These are phyloP conservation scores for Phaeosphaeriaceae sp. DNA, from an alignment of 2,329 filamentous ascomycete species.

Conservation along the genomic window DNA sequence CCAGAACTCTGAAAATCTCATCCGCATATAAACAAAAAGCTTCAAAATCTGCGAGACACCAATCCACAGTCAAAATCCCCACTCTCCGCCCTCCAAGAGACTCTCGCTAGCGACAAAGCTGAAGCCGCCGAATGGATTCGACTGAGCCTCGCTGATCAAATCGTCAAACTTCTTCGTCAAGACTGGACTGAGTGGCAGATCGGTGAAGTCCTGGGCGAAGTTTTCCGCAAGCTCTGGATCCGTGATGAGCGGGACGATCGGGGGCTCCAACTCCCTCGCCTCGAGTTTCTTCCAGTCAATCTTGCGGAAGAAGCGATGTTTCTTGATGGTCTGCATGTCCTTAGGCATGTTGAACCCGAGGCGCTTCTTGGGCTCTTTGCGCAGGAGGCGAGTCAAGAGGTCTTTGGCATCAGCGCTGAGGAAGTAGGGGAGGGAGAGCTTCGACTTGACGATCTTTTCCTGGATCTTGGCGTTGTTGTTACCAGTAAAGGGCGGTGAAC, in stretches of 20 bases:
- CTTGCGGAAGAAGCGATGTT: conserved; percentile 94
- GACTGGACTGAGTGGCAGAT: conserved; percentile 79
- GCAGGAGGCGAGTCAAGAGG: conserved; percentile 83
- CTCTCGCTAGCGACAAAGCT: conserved; percentile 62
- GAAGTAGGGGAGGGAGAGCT: conserved; percentile 87
- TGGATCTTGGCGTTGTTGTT: conserved; percentile 94
- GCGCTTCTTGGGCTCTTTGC: conserved; percentile 90
- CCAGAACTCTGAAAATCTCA: background rate
- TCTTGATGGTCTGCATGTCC: conserved; percentile 84
- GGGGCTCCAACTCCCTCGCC: conserved; percentile 80
- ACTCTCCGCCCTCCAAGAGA: conserved; percentile 51
- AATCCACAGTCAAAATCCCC: conserved; percentile 32
- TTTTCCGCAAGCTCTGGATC: conserved; percentile 97
- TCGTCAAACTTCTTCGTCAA: conserved; percentile 41
- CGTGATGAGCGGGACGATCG: conserved; percentile 91
- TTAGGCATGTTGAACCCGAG: conserved; percentile 88
- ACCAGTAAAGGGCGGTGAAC: conserved; percentile 87
- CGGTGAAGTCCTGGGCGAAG: conserved; percentile 91
- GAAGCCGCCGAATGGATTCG: conserved; percentile 61
- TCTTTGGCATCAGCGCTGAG: conserved; percentile 92
- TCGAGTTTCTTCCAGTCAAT: conserved; percentile 93
- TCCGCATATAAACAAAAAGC: conserved; percentile 2
- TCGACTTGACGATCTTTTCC: conserved; percentile 94
- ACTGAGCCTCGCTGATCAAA: conserved; percentile 39
- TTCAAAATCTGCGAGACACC: background rate